Conservation (phyloP, 768 basidiomycete genomes). For the Tylopilus felleus region DNA sequence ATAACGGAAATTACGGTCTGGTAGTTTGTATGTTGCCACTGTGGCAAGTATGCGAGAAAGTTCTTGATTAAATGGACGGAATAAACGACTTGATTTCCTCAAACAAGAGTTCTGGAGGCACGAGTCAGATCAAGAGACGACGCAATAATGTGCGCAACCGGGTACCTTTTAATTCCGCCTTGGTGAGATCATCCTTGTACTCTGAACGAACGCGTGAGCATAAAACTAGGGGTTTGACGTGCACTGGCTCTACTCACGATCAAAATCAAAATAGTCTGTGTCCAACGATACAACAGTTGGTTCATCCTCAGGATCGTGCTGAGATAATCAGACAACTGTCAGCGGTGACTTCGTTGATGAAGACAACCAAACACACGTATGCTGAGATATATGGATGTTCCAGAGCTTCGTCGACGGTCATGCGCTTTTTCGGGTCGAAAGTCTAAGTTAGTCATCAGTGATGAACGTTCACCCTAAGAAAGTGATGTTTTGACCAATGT, state of each 20-base stretch:
- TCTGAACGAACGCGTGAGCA: slow-evolving; percentile 34
- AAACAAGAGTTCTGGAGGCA: slow-evolving; percentile 58
- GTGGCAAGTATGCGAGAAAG: not conserved
- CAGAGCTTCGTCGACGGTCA: slow-evolving; percentile 79
- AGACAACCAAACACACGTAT: slow-evolving; percentile 46
- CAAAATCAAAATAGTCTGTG: slow-evolving; percentile 88
- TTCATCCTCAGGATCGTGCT: slow-evolving; percentile 91
- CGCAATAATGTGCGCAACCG: not conserved
- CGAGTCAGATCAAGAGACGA: slow-evolving; percentile 11
- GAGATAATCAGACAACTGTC: slow-evolving; percentile 5
- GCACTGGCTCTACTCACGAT: slow-evolving; percentile 46
- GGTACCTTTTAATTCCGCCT: slow-evolving; percentile 65
- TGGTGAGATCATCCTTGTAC: slow-evolving; percentile 71
- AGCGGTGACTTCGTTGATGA: not conserved
- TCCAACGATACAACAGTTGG: slow-evolving; percentile 77
- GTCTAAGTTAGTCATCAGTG: slow-evolving; percentile 42
- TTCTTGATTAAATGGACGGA: slow-evolving; percentile 49
- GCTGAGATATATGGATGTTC: slow-evolving; percentile 79
- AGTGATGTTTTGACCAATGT: slow-evolving; percentile 49
- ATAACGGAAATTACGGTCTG: not conserved
- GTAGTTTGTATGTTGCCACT: not conserved
- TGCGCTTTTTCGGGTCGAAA: slow-evolving; percentile 84
- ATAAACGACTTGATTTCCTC: slow-evolving; percentile 79
- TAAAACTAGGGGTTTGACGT: not conserved
- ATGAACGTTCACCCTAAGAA: slow-evolving; percentile 29